These are phyloP conservation scores for Vanrija pseudolonga DNA, from an alignment of 1,284 basidiomycete genomes.

Conservation along the genomic window DNA sequence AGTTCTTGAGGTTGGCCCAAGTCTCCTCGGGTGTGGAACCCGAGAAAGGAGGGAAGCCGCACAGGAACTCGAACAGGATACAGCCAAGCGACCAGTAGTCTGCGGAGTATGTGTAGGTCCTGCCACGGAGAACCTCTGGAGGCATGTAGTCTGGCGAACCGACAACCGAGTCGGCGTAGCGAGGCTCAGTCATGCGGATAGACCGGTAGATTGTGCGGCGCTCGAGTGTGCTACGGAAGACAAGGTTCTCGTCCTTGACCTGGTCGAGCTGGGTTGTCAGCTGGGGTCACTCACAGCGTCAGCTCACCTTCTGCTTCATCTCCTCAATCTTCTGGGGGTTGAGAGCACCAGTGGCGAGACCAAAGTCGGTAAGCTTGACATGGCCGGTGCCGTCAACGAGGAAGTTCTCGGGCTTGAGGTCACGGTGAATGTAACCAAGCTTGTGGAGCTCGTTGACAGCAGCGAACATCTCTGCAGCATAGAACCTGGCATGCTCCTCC, in stretches of 20 bases:
- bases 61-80: slow-evolving; percentile 96
- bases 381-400: slow-evolving; percentile 92
- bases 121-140: slow-evolving; percentile 84
- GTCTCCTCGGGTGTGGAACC: slow-evolving; percentile 95
- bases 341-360: slow-evolving; percentile 91
- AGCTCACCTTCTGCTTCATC: slow-evolving; percentile 76
- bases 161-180: slow-evolving; percentile 96
- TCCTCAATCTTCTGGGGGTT: slow-evolving; percentile 95
- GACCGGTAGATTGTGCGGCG: slow-evolving; percentile 91
- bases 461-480: slow-evolving; percentile 93
- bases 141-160: slow-evolving; percentile 89
- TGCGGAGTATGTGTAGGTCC: slow-evolving; percentile 90
- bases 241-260: slow-evolving; percentile 88
- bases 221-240: slow-evolving; percentile 91
- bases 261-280: slow-evolving; percentile 69
- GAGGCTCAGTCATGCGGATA: slow-evolving; percentile 83
- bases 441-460: slow-evolving; percentile 88
- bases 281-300: not conserved
- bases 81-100: slow-evolving; percentile 99
- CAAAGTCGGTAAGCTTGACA: slow-evolving; percentile 98
- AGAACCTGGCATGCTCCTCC: slow-evolving; percentile 90
- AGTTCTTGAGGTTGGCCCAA: slow-evolving; percentile 98
- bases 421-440: slow-evolving; percentile 93
- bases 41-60: slow-evolving; percentile 94
- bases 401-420: slow-evolving; percentile 97